Evolutionary conservation across 495 filamentous ascomycete genomes (phyloP).

Genomic region (Annulohypoxylon stygium): DNA sequence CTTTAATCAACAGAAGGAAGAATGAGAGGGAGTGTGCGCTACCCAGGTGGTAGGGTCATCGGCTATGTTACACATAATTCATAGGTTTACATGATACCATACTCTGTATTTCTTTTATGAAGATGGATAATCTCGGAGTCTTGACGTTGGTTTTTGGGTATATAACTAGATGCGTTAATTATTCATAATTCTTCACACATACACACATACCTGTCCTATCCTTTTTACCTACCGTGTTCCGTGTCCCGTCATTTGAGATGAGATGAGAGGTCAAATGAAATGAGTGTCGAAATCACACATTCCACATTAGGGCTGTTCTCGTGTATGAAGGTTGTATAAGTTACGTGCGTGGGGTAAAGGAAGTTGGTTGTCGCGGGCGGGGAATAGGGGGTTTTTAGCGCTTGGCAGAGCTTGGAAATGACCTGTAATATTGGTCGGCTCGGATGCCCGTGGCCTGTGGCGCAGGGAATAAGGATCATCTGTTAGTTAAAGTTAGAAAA

Average conservation of each 20-base stretch:
- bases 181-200: too few relatives aligned
- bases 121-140: background rate
- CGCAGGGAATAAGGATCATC: constrained; percentile 43
- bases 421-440: constrained; percentile 23
- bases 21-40: background rate
- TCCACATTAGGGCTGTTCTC: too few relatives aligned
- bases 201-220: too few relatives aligned
- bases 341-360: background rate
- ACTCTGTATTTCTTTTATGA: background rate
- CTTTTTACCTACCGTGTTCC: too few relatives aligned
- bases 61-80: background rate
- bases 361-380: background rate
- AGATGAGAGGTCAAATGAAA: background rate
- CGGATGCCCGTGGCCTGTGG: constrained; percentile 34
- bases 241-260: background rate
- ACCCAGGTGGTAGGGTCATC: background rate
- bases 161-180: too few relatives aligned
- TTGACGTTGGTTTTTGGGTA: background rate
- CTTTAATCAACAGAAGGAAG: constrained; percentile 6
- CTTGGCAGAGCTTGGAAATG: constrained; percentile 32
- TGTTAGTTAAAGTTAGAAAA: constrained; percentile 7
- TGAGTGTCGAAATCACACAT: too few relatives aligned
- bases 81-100: constrained; percentile 17
- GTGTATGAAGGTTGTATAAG: background rate
- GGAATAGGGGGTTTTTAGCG: constrained; percentile 13